Evolutionary conservation across 140 eudicot species (phyloP), one percentile per base, ranked within the genome.

Genomic region (Oenanthe javanica): DNA sequence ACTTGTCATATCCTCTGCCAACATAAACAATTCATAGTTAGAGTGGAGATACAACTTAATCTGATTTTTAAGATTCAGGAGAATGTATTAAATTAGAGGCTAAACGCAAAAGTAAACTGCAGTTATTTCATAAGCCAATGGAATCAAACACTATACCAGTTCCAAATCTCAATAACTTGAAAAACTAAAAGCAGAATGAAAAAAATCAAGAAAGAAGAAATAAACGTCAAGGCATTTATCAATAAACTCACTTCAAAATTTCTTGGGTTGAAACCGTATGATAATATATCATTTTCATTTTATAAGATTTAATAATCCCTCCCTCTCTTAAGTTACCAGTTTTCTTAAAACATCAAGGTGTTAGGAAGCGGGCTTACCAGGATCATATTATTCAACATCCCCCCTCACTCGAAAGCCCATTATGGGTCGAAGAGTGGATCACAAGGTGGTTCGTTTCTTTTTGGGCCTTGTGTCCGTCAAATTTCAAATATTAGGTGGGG

Each of bases 1-100:
- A 84, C 97, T 92, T 75, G 97, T 92, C 99, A 92, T 95, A 82
- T 95, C 86, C 85, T 95, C 99, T 95, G 97, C 86, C 81, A 78
- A 77, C 64, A 82, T 51, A 79, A 79, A 82, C 71, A 75, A 79
- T 71, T 47, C 31, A 79, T 54, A 80, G 76, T 84, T 74, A 87
- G 86, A 78, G 72, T 15, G 63, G 63, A 55, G 16, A 64, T 40
- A 76, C 64, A 78, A n/a, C 63, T 79, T 9, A 18, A 23, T 83
- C 46, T 43, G 46, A 43, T 43, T 43, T 64, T 40, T 25, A 21
- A 40, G 75, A 63, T 69, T 72, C 80, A 78, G 59, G 23, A 80
- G 72, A 67, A 76, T 81, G 63, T 79, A 57, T 46, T 63, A 83
- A 75, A 83, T 36, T 3, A 51, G 63, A 61, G 59, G 47, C 63